Conservation (phyloP, 257 asterid species). For the Forsythia viridissima region DNA sequence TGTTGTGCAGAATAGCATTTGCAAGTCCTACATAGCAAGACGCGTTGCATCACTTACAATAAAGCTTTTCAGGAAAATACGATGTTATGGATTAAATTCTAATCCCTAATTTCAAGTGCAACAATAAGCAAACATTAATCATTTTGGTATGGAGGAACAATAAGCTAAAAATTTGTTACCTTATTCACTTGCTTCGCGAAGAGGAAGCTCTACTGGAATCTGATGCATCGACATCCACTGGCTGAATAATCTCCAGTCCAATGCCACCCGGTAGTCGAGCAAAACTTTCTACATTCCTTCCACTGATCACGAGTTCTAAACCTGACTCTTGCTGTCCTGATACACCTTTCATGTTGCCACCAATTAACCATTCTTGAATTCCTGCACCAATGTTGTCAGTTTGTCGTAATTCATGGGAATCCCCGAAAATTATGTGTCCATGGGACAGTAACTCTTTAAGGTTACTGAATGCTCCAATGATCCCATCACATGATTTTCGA, state of each 20-base stretch:
- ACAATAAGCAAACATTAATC: too few species aligned
- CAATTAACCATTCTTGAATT: constrained; percentile 43
- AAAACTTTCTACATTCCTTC: too few species aligned
- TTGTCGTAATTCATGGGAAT: constrained; percentile 10
- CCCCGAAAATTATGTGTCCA: not conserved
- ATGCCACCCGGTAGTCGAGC: not conserved
- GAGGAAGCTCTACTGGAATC: constrained; percentile 40
- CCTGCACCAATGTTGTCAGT: constrained; percentile 24
- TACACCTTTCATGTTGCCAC: not conserved
- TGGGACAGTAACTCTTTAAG: constrained; percentile 30
- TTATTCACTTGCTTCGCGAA: constrained; percentile 43
- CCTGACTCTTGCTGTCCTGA: too few species aligned
- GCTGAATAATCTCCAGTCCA: not conserved
- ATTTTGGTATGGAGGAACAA: too few species aligned
- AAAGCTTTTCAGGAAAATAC: too few species aligned
- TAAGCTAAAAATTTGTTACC: constrained; percentile 41
- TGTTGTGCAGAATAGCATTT: too few species aligned
- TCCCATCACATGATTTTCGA: constrained; percentile 48
- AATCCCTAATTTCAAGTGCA: too few species aligned
- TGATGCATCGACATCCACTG: constrained; percentile 22
- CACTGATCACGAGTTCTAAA: too few species aligned
- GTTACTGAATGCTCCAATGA: constrained; percentile 44
- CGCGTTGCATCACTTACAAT: too few species aligned
- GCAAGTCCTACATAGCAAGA: too few species aligned
- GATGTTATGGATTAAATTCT: too few species aligned